Conservation (phyloP, 1,284 basidiomycete genomes). For the Ceratobasidium papillatum region DNA sequence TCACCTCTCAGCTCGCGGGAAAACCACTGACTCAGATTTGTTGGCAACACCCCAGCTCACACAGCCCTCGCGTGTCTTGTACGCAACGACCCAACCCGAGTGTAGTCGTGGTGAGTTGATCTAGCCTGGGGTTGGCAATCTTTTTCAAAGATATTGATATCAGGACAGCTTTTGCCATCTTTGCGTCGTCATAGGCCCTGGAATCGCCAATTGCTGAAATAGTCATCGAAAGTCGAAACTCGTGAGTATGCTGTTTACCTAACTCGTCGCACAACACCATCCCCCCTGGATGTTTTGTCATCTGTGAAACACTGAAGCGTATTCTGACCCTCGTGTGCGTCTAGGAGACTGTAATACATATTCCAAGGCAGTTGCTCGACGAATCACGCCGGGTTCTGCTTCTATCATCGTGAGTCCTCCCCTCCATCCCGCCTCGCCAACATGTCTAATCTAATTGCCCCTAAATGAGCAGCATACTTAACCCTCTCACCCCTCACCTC, state of each 20-base stretch:
- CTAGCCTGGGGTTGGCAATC: conserved; percentile 4
- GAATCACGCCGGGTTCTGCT: conserved; percentile 11
- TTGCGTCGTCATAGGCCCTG: conserved; percentile 21
- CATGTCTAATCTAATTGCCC: conserved; percentile 22
- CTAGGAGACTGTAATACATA: conserved; percentile 2
- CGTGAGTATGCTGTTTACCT: conserved; percentile 28
- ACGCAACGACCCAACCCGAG: neutral
- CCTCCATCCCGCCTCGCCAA: neutral
- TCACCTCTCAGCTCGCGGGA: conserved; percentile 9
- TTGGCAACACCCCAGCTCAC: neutral
- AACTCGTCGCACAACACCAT: neutral
- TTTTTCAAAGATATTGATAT: conserved; percentile 14
- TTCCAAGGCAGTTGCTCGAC: neutral
- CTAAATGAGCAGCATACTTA: conserved; percentile 29
- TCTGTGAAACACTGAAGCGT: conserved; percentile 25
- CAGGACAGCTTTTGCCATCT: conserved; percentile 11
- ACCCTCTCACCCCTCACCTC: conserved; percentile 6
- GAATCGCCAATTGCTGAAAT: conserved; percentile 40
- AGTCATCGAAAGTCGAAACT: conserved; percentile 9
- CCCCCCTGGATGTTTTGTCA: conserved; percentile 6
- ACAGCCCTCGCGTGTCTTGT: neutral
- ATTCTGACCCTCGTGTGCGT: conserved; percentile 3
- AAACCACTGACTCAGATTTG: neutral
- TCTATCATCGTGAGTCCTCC: conserved; percentile 9
- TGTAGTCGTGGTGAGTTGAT: conserved; percentile 5